phyloP scores from a whole-genome alignment of 2,329 filamentous ascomycete species.

The Xylaria sp. region DNA sequence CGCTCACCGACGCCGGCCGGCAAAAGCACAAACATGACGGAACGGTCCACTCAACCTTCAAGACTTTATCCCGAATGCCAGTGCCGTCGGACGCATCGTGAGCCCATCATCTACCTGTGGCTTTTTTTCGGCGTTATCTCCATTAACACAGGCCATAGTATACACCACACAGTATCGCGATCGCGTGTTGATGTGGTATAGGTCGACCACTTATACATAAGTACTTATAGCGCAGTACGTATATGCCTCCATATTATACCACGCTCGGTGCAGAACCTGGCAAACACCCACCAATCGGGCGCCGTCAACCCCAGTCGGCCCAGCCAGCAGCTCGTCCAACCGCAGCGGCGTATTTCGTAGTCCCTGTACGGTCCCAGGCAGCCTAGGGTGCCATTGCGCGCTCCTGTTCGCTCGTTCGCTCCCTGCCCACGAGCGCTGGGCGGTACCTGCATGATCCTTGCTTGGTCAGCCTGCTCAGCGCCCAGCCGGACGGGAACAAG shows the following conservation, averaged over 20 bases:
- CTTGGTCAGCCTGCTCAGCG: slow-evolving; percentile 7
- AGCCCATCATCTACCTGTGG: not conserved
- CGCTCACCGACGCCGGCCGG: slow-evolving; percentile 16
- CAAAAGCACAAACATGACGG: slow-evolving; percentile 5
- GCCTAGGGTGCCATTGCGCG: too few species aligned
- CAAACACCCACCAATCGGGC: slow-evolving; percentile 1
- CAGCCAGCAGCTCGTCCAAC: slow-evolving; percentile 12
- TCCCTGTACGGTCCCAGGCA: too few species aligned
- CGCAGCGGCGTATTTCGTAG: slow-evolving; percentile 9
- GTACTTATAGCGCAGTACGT: too few species aligned
- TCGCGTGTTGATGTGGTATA: too few species aligned
- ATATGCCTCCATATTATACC: too few species aligned
- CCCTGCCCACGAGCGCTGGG: slow-evolving; percentile 4
- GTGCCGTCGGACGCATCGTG: too few species aligned
- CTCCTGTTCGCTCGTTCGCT: too few species aligned
- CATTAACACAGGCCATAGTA: not conserved
- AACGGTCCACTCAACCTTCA: too few species aligned
- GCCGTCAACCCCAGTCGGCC: not conserved
- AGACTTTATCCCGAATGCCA: too few species aligned
- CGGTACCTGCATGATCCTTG: slow-evolving; percentile 27
- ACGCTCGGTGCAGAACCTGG: not conserved
- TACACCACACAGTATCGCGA: too few species aligned
- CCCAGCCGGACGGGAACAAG: slow-evolving; percentile 30
- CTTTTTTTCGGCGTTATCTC: not conserved
- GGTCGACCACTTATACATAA: too few species aligned